Evolutionary conservation across 2,329 filamentous ascomycete genomes (phyloP), one percentile per base, ranked within the genome.

Genomic region (Rhynchosporium secalis): DNA sequence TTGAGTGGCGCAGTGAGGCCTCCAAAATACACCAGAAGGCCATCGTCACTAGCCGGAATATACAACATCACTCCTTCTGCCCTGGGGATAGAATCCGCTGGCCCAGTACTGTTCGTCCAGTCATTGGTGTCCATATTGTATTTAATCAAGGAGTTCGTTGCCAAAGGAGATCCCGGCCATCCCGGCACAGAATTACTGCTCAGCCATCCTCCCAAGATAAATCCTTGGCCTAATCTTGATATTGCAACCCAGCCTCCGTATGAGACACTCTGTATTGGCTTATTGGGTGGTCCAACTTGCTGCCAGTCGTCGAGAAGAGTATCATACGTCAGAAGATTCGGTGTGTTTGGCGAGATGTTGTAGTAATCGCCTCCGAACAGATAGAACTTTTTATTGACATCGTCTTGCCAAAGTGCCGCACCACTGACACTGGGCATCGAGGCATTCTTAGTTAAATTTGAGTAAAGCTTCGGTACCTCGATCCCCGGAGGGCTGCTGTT

Each of bases 131-230:
- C 79, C 78, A 86, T 84, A 66, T 82, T 78, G 70, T 85, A 88
- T 48, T 77, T 78, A 28, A 88, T 72, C 49, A 88, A 70, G n/a
- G 77, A 78, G 26, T 78, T 78, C 1, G 80, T 82, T 12, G 82
- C 82, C 38, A 80, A 70, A 1, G 78, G 76, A 7, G 76, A 71
- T 1, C 79, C 80, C 15, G 71, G 72, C 84, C 83, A 88, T 8
- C 77, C 78, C 0, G 79, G 75, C 1, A 79, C 76, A 0, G 83
- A 84, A 51, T 73, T 72, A 65, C 83, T 83, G 67, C 80, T 86
- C 62, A 83, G 75, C 80, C 82, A 88, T 46, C 86, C 86, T 48
- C 86, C 86, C 65, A 85, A 82, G 70, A 87, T 86, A 69, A 83
- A 89, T 1, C 81, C 85, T 62, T 82, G 76, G 10, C 83, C 85